Percentiles rank a stretch among this genome's conserved stretches.
These are phyloP conservation scores for Chytriomyces confervae DNA, from an alignment of 192 early-diverging fungal species.

Conservation along the genomic window DNA sequence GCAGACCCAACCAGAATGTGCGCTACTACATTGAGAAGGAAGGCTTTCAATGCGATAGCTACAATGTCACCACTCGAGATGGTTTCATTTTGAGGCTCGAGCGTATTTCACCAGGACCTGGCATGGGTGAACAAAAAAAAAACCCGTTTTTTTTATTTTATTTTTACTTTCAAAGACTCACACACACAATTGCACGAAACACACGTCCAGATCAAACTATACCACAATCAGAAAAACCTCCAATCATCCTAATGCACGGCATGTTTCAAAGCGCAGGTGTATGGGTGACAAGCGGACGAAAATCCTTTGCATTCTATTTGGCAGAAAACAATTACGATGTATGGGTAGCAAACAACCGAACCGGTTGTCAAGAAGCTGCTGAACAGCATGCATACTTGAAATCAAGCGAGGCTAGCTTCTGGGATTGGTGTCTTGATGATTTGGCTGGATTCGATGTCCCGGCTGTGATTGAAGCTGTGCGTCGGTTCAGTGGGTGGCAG, in stretches of 20 bases:
- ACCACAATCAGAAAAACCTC: slow-evolving; percentile 28
- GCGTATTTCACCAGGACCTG: slow-evolving; percentile 3
- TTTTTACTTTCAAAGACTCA: background rate
- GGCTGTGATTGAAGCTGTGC: slow-evolving; percentile 35
- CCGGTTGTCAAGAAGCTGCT: slow-evolving; percentile 9
- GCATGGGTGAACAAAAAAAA: slow-evolving; percentile 1
- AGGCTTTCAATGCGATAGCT: slow-evolving; percentile 24
- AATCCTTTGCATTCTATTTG: slow-evolving; percentile 44
- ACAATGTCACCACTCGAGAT: slow-evolving; percentile 25
- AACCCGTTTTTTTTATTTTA: background rate
- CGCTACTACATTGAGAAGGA: slow-evolving; percentile 24
- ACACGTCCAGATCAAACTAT: background rate
- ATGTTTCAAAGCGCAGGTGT: slow-evolving; percentile 46
- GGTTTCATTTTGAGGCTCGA: slow-evolving; percentile 28
- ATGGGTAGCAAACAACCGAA: slow-evolving; percentile 43
- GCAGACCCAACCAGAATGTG: slow-evolving; percentile 13
- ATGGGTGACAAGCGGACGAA: slow-evolving; percentile 31
- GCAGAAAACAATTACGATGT: slow-evolving; percentile 42
- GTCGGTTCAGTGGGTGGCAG: slow-evolving; percentile 15
- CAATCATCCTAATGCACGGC: slow-evolving; percentile 48
- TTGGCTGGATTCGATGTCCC: slow-evolving; percentile 45
- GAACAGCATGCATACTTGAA: slow-evolving; percentile 28
- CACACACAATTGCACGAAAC: background rate
- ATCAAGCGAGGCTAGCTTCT: slow-evolving; percentile 23
- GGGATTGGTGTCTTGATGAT: slow-evolving; percentile 48